Percentiles rank a stretch among this genome's conserved stretches.
phyloP scores from a whole-genome alignment of 2,329 filamentous ascomycete genomes.

The Scedosporium aurantiacum region DNA sequence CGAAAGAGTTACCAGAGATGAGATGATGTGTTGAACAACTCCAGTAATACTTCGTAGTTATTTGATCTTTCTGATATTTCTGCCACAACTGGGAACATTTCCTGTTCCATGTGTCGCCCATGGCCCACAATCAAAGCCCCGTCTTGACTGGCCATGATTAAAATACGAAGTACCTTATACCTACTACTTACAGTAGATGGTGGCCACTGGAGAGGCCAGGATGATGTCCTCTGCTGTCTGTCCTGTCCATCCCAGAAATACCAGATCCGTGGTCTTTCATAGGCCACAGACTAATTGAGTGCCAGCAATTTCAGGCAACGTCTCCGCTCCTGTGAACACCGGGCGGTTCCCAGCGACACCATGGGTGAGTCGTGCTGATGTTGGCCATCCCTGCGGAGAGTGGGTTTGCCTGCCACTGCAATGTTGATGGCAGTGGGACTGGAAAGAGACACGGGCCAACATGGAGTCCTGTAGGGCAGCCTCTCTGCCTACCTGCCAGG shows the following conservation, averaged over 20 bases:
- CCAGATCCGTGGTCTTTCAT: neutral
- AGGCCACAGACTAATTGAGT: neutral
- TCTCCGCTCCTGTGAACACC: no score
- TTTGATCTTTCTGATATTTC: no score
- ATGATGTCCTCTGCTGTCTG: neutral
- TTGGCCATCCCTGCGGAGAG: neutral
- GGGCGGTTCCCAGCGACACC: no score
- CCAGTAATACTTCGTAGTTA: no score
- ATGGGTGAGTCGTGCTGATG: neutral
- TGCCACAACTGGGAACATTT: neutral
- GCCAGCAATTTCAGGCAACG: neutral
- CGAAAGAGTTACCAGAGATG: neutral
- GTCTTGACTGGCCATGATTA: neutral
- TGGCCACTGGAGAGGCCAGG: neutral
- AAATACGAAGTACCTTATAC: no score
- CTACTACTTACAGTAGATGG: no score
- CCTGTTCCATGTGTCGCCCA: neutral
- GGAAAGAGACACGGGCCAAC: neutral
- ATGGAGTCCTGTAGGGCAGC: no score
- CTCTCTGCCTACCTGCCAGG: no score
- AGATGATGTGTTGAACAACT: neutral
- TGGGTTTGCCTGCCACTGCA: neutral
- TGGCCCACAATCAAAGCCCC: neutral
- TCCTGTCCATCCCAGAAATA: neutral
- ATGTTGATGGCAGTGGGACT: neutral